A percentile compares a stretch with the other conserved stretches of the same genome.
phyloP scores from a whole-genome alignment of 1,284 basidiomycete genomes.

The Lignosus rhinocerotis region DNA sequence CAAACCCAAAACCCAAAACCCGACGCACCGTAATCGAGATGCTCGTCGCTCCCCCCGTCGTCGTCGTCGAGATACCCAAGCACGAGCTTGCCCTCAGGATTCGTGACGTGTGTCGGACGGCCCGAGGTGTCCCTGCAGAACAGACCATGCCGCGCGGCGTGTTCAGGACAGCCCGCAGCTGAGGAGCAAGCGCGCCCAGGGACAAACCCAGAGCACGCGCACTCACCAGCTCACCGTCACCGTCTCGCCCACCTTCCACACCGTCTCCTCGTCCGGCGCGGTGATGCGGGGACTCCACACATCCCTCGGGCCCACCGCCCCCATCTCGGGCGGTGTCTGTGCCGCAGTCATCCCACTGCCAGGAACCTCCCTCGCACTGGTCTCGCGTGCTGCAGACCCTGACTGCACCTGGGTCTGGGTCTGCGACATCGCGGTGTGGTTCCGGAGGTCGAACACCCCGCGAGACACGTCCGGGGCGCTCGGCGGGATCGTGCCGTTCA shows the following conservation, averaged over 20 bases:
- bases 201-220: background rate
- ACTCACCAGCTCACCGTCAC: conserved; percentile 20
- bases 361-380: background rate
- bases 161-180: background rate
- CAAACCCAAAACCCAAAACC: too few species aligned
- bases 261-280: conserved; percentile 12
- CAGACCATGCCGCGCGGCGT: background rate
- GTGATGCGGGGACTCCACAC: conserved; percentile 22
- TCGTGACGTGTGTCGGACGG: conserved; percentile 33
- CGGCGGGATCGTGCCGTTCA: conserved; percentile 42
- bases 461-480: conserved; percentile 32
- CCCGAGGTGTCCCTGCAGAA: conserved; percentile 34
- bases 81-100: conserved; percentile 36
- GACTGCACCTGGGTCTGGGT: too few species aligned
- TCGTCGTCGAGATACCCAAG: conserved; percentile 36
- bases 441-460: conserved; percentile 68
- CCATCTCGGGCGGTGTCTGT: background rate
- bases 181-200: too few species aligned
- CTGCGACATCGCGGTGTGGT: conserved; percentile 8
- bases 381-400: background rate
- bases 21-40: conserved; percentile 36
- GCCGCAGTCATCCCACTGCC: too few species aligned
- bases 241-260: conserved; percentile 19
- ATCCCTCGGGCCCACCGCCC: conserved; percentile 12
- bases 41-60: conserved; percentile 31